Evolutionary conservation across 1,284 basidiomycete genomes (phyloP).

Genomic region (Pyrrhoderma noxium): DNA sequence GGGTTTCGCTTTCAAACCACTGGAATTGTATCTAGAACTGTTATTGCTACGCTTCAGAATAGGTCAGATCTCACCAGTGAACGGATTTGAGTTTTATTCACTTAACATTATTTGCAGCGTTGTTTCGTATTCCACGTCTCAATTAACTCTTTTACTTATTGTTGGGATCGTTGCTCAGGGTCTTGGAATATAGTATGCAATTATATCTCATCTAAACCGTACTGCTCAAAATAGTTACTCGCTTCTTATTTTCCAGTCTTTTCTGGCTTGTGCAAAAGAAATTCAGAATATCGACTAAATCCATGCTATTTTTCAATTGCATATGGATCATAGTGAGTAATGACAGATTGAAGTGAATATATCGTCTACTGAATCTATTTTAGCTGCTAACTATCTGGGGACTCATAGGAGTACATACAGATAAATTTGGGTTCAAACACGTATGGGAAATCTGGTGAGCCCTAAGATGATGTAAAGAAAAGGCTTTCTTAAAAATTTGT

Average conservation of each 20-base stretch:
- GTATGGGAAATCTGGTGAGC: slow-evolving; percentile 72
- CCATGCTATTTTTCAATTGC: slow-evolving; percentile 65
- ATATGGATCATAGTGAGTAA: slow-evolving; percentile 59
- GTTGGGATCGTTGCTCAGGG: slow-evolving; percentile 73
- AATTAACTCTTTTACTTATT: slow-evolving; percentile 64
- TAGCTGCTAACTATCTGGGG: slow-evolving; percentile 70
- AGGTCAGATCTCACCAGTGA: slow-evolving; percentile 34
- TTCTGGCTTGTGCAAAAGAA: slow-evolving; percentile 77
- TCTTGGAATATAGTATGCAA: slow-evolving; percentile 63
- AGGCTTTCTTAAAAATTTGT: slow-evolving; percentile 6
- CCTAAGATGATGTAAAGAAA: not conserved
- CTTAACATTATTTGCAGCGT: slow-evolving; percentile 31
- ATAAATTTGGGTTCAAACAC: slow-evolving; percentile 74
- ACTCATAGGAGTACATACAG: slow-evolving; percentile 66
- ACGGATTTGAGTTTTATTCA: not conserved
- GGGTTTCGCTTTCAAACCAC: not conserved
- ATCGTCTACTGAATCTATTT: not conserved
- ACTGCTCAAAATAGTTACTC: slow-evolving; percentile 3
- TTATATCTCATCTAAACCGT: not conserved
- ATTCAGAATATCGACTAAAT: slow-evolving; percentile 65
- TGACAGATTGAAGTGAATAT: not conserved
- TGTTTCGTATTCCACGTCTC: slow-evolving; percentile 58
- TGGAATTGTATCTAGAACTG: slow-evolving; percentile 41
- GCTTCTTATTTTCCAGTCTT: slow-evolving; percentile 32
- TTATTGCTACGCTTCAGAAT: slow-evolving; percentile 74